phyloP scores from a whole-genome alignment of 305 asterid species.

The Solanum hybrid region DNA sequence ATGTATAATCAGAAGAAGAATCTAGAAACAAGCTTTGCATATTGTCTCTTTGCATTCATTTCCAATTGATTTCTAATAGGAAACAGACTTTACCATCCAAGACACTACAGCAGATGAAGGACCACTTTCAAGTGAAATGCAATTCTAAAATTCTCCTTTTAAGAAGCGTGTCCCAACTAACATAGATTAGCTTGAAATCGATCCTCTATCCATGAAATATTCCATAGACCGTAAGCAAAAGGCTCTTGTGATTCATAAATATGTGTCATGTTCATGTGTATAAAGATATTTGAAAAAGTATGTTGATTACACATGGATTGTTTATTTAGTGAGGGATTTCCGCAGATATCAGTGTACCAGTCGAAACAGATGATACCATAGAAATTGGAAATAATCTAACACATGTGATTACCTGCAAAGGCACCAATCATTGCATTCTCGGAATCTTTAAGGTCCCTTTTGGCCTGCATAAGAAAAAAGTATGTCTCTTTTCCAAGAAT shows the following conservation, averaged over 20 bases:
- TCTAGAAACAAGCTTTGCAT: not conserved
- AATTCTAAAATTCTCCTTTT: not conserved
- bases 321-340: not conserved
- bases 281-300: not conserved
- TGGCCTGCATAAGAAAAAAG: slow-evolving; percentile 34
- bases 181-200: not conserved
- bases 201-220: not conserved
- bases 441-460: slow-evolving; percentile 47
- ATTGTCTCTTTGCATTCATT: not conserved
- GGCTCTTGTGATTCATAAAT: not conserved
- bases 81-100: not conserved
- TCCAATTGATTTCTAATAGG: not conserved
- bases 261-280: not conserved
- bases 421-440: slow-evolving; percentile 71
- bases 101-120: not conserved
- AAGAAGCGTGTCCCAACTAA: not conserved
- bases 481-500: not conserved
- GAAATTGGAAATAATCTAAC: not conserved
- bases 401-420: slow-evolving; percentile 41
- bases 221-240: not conserved
- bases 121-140: not conserved
- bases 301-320: not conserved
- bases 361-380: not conserved
- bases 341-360: not conserved
- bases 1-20: not conserved